A percentile compares a stretch with the other conserved stretches of the same genome.
Evolutionary conservation across 805 yeast genomes (phyloP).

Genomic region (Kazachstania psychrophila): DNA sequence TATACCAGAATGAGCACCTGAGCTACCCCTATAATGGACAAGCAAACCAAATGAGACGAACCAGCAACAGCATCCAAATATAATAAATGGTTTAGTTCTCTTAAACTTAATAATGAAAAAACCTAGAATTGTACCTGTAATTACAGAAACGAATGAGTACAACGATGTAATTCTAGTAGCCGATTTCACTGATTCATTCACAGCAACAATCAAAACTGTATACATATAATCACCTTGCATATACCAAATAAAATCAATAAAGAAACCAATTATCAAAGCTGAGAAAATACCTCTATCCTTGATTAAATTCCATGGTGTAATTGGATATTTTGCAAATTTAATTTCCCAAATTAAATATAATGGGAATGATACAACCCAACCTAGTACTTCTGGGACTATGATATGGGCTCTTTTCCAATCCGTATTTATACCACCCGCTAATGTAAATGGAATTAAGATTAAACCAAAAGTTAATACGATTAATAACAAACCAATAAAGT

Average conservation of each 20-base stretch:
- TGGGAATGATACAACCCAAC: conserved; percentile 41
- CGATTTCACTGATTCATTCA: conserved; percentile 44
- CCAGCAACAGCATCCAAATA: conserved; percentile 53
- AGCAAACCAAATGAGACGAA: conserved; percentile 52
- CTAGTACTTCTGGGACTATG: conserved; percentile 58
- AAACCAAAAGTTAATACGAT: conserved; percentile 49
- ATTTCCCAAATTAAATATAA: conserved; percentile 49
- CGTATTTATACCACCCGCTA: conserved; percentile 48
- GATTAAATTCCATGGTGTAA: conserved; percentile 45
- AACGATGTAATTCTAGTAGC: conserved; percentile 59
- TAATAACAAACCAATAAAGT: conserved; percentile 50
- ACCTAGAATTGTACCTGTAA: conserved; percentile 52
- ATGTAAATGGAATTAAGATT: conserved; percentile 56
- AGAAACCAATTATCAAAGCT: conserved; percentile 48
- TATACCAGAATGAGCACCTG: conserved; percentile 44
- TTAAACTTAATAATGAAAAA: conserved; percentile 39
- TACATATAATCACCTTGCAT: conserved; percentile 60
- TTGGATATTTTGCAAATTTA: conserved; percentile 44
- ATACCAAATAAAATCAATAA: conserved; percentile 50
- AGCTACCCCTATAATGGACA: conserved; percentile 48
- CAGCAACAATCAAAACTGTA: conserved; percentile 51
- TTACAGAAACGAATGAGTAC: conserved; percentile 57
- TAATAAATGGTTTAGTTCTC: conserved; percentile 49
- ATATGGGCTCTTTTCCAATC: conserved; percentile 50
- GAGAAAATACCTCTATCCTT: conserved; percentile 58